Base-by-base conservation (phyloP, 805 yeast species). In the Dipodascopsis tothii region DNA sequence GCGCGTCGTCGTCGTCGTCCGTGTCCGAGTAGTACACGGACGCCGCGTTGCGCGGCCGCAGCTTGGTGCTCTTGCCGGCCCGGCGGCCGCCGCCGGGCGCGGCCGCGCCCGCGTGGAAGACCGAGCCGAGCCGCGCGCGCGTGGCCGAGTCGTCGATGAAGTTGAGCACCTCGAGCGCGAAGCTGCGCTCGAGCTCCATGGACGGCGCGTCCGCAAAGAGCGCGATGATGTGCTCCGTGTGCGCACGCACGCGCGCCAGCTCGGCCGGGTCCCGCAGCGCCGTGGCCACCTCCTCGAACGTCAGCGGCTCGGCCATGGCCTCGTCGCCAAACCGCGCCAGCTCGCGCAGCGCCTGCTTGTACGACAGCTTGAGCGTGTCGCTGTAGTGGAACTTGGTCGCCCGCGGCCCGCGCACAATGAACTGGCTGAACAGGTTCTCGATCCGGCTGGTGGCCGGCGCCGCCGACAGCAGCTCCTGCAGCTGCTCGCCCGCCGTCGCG, bases 1-100 rank as follows among this genome's bases (percentile, higher is more conserved):
- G 30, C 37, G 7, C 3, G 16, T 45, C 45, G 20, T 36, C 41
- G 11, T 45, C 45, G n/a, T 30, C 50, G 11, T n/a, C n/a, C 27
- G 23, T 16, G 17, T 34, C 36, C 6, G n/a, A 25, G 23, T 30
- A 22, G 9, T 23, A 25, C 11, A 25, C 11, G 14, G 9, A 14
- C 30, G 9, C 11, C 30, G 30, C 14, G 30, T 25, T 25, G 11
- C 9, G 14, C 14, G 30, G 30, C 9, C 30, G 30, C 14, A 25
- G 14, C 14, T 25, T 25, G 9, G 30, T 25, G 14, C 30, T 25
- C 30, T 25, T 25, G 30, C 30, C 30, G 9, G 11, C 30, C 30
- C 11, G 9, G 9, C 30, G 30, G 30, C 9, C 30, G 14, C 30
- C 14, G 30, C 9, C 14, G 30, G 30, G 14, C 30, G 11, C 9